Base-by-base conservation (phyloP, 306 rosid species). In the Fragaria vesca region DNA sequence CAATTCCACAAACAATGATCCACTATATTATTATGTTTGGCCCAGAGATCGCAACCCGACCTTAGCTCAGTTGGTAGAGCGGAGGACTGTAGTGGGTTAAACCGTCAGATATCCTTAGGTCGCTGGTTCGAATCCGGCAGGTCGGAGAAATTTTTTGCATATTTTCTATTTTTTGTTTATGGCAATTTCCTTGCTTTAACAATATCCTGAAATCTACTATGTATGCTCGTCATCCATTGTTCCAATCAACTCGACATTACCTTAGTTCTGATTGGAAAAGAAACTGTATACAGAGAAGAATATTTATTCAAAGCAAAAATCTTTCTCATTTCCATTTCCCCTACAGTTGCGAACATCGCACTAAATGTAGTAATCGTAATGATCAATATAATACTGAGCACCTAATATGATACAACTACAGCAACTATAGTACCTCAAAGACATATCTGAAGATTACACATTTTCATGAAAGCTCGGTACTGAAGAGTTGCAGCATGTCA, bases 11-110 rank as follows among this genome's bases (percentile, higher is more conserved):
- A 36, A 36, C 6, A 38, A 38, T 5, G 42, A 5, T 5, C 1
- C 42, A 38, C 0, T 4, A 38, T 38, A 38, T 4, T 0, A 0
- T 5, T 46, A 46, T 24, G 16, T 70, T 32, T 10, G 6, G 10
- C 1, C 4, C 0, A 0, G 0, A 0, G 0, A 1, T 0, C 55
- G 3, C 10, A 3, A 65, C 0, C 89, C 89, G 88, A 89, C 91
- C 93, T 87, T 89, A 89, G 91, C 93, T 89, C 91, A 87, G 84
- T 87, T 87, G 91, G 93, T 72, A 87, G 90, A 87, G 93, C 87
- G 89, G 93, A 89, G 89, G 89, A 89, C 89, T 89, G 91, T 89
- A 85, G 91, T 89, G 28, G 55, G 81, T 8, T 0, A 0, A 0
- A 0, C 15, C 79, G 47, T 7, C 76, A 81, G 88, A 11, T 11